Percentiles rank a stretch among this genome's conserved stretches.
Conservation (phyloP, 2,329 filamentous ascomycete genomes). For the Xylariaceae sp. region DNA sequence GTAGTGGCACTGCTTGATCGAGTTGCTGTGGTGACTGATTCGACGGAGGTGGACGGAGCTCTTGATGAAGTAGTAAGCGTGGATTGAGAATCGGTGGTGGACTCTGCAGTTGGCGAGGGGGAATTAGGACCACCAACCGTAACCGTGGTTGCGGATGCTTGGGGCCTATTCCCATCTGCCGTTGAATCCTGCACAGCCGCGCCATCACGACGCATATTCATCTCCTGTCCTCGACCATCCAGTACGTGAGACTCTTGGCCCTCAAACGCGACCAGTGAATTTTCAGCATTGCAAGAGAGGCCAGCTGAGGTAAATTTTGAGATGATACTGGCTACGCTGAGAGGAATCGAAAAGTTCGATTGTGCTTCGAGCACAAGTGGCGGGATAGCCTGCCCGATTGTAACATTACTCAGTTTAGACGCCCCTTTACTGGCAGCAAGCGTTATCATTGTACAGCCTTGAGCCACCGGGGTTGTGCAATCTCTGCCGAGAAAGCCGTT, state of each 20-base stretch:
- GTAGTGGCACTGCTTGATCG: conserved; percentile 17
- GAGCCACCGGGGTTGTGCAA: conserved; percentile 42
- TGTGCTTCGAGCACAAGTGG: conserved; percentile 61
- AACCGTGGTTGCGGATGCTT: conserved; percentile 31
- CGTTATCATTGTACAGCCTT: conserved; percentile 49
- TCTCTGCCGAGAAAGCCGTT: conserved; percentile 71
- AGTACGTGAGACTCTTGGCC: conserved; percentile 42
- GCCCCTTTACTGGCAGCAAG: conserved; percentile 35
- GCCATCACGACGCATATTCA: conserved; percentile 22
- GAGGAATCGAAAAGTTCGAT: conserved; percentile 67
- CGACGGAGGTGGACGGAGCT: conserved; percentile 19
- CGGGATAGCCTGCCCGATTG: conserved; percentile 73
- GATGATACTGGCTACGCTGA: conserved; percentile 64
- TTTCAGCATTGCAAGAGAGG: conserved; percentile 77
- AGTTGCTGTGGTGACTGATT: not conserved
- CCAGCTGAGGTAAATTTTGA: conserved; percentile 69
- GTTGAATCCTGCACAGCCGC: conserved; percentile 19
- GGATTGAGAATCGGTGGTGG: conserved; percentile 14
- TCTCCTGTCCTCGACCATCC: conserved; percentile 26
- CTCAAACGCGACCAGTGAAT: conserved; percentile 80
- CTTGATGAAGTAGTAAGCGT: conserved; percentile 21
- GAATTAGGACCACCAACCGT: conserved; percentile 16
- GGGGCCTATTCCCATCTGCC: conserved; percentile 20
- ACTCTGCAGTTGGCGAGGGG: conserved; percentile 23
- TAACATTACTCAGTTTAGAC: conserved; percentile 57